These are phyloP conservation scores for Colletotrichum tofieldiae DNA, from an alignment of 2,329 filamentous ascomycete genomes.

Conservation along the genomic window DNA sequence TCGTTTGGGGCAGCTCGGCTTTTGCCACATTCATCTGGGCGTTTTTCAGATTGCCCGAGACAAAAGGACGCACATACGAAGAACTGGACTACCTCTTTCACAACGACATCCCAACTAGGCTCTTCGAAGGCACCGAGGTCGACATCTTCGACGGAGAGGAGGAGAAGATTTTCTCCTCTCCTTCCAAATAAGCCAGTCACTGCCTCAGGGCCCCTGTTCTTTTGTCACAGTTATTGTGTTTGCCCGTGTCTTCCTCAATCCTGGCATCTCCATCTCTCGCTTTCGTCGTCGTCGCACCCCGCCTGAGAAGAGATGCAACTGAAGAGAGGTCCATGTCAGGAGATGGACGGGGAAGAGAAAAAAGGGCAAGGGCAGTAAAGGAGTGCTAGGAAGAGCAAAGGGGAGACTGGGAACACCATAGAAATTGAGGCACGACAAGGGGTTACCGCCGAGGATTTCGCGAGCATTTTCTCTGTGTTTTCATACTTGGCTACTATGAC, in stretches of 20 bases:
- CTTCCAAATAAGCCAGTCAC: neutral
- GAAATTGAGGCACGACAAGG: too few species aligned
- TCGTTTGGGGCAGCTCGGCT: conserved; percentile 44
- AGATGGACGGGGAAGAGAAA: too few species aligned
- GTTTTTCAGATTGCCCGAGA: conserved; percentile 48
- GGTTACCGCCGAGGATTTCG: too few species aligned
- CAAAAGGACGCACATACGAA: conserved; percentile 47
- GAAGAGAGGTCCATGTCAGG: too few species aligned
- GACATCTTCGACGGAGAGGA: conserved; percentile 27
- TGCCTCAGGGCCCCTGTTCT: neutral
- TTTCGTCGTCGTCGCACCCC: too few species aligned
- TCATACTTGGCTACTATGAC: neutral
- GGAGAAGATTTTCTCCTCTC: neutral
- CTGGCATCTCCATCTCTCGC: too few species aligned
- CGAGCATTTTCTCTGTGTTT: neutral
- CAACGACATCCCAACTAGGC: conserved; percentile 17
- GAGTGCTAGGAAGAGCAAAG: too few species aligned
- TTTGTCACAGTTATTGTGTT: neutral
- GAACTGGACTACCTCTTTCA: conserved; percentile 45
- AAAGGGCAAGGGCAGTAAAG: too few species aligned
- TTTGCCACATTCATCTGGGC: conserved; percentile 44
- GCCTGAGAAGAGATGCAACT: too few species aligned
- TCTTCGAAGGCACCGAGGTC: conserved; percentile 9
- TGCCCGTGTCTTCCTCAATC: too few species aligned
- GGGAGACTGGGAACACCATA: too few species aligned